Evolutionary conservation across 805 yeast genomes (phyloP), one percentile per base, ranked within the genome.

Genomic region (Suhomyces sp.): DNA sequence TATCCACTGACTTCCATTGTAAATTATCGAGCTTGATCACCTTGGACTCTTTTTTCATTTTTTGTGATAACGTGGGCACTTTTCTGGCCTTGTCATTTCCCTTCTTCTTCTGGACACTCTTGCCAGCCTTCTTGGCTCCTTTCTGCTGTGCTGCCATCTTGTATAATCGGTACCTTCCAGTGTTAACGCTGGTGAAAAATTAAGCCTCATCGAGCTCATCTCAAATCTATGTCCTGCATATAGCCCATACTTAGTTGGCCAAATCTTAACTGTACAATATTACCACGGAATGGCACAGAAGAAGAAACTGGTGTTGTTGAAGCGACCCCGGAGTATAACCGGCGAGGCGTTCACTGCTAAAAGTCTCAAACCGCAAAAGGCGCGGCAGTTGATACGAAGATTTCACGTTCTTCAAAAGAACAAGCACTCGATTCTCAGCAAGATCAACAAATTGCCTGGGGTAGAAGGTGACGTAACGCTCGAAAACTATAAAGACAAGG

Each of bases 1-100:
- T 80, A 2, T 85, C 87, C 6, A 92, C 96, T 2, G 85, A 66
- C 58, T 87, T 88, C 99, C 99, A 93, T 7, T 75, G 72, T 57
- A 88, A 70, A 17, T 76, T 75, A 56, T 78, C 78, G 2, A 81
- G 79, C 23, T 72, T 73, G 13, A 85, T 82, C 23, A 77, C 62
- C 51, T 73, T 76, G 27, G 73, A 62, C 51, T 65, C 72, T 29
- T 59, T 64, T 19, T 66, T 63, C 36, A 62, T 46, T 48, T 66
- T 71, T 54, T 72, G 70, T 53, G 63, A 63, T 54, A 72, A 60
- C 7, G 69, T 60, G 9, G 69, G 71, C 7, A 59, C 51, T 35
- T 52, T 52, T 38, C 52, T 54, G 6, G 33, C 44, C 19, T 40
- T 38, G 36, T 54, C 56, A 50, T 47, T 41, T 38, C 38, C 46